Evolutionary conservation across 805 yeast genomes (phyloP).

Genomic region (Nematodospora valgi): DNA sequence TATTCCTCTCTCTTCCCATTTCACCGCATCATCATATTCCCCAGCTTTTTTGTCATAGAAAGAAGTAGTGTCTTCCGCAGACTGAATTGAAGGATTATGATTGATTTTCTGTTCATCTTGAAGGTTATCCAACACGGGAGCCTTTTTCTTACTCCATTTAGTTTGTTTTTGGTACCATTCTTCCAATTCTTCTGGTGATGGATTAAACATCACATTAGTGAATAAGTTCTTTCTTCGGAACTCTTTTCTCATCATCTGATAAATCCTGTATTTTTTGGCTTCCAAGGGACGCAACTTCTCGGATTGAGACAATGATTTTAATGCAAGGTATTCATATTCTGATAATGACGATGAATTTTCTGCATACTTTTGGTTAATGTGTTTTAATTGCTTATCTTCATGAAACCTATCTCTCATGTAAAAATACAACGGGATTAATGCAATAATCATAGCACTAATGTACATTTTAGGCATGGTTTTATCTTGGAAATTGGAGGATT

Average conservation of each 20-base stretch:
- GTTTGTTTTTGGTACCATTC: slow-evolving; percentile 39
- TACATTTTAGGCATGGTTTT: slow-evolving; percentile 58
- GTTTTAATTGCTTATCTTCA: slow-evolving; percentile 58
- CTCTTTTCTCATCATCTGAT: slow-evolving; percentile 51
- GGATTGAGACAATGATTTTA: slow-evolving; percentile 50
- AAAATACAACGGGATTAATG: slow-evolving; percentile 56
- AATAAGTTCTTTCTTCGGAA: slow-evolving; percentile 37
- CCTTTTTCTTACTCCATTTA: slow-evolving; percentile 10
- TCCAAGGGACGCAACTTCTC: slow-evolving; percentile 66
- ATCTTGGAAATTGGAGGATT: slow-evolving; percentile 57
- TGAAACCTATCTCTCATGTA: slow-evolving; percentile 65
- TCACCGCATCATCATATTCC: slow-evolving; percentile 77
- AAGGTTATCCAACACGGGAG: slow-evolving; percentile 17
- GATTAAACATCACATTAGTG: slow-evolving; percentile 35
- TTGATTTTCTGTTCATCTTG: slow-evolving; percentile 18
- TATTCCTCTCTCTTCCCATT: slow-evolving; percentile 65
- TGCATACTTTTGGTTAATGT: slow-evolving; percentile 35
- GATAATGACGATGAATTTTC: slow-evolving; percentile 39
- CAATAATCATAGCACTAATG: slow-evolving; percentile 54
- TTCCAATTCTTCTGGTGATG: slow-evolving; percentile 39
- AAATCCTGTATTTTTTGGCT: slow-evolving; percentile 54
- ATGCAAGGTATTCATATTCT: slow-evolving; percentile 62
- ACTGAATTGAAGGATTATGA: slow-evolving; percentile 47
- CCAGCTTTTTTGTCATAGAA: slow-evolving; percentile 76
- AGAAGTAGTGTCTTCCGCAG: slow-evolving; percentile 76